These are phyloP conservation scores for Skeletonema costatum DNA, from an alignment of 108 stramenopile species.

Conservation along the genomic window DNA sequence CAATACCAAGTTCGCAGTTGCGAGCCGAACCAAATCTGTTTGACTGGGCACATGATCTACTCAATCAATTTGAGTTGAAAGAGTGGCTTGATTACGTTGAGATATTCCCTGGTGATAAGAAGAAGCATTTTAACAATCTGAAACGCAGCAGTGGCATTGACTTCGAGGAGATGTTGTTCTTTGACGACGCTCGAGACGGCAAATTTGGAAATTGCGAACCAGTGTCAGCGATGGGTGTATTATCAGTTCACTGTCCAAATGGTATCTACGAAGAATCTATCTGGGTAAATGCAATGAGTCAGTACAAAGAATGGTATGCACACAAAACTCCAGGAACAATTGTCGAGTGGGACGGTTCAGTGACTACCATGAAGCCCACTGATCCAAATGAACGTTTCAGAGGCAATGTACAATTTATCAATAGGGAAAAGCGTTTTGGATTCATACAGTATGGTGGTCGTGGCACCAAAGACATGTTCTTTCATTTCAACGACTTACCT, in stretches of 20 bases:
- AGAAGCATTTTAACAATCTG: slow-evolving; percentile 51
- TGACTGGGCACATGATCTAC: slow-evolving; percentile 68
- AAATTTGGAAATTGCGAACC: slow-evolving; percentile 75
- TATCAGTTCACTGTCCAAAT: slow-evolving; percentile 67
- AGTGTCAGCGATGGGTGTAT: slow-evolving; percentile 67
- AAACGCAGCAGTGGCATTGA: slow-evolving; percentile 30
- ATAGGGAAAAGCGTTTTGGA: slow-evolving; percentile 62
- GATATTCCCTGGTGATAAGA: slow-evolving; percentile 78
- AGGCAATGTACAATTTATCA: slow-evolving; percentile 57
- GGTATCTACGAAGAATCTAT: slow-evolving; percentile 56
- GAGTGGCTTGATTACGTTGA: slow-evolving; percentile 66
- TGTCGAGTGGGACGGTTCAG: slow-evolving; percentile 57
- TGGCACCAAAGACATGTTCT: slow-evolving; percentile 60
- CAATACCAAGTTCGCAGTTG: slow-evolving; percentile 64
- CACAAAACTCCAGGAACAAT: slow-evolving; percentile 60
- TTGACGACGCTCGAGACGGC: slow-evolving; percentile 68
- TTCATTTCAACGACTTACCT: slow-evolving; percentile 65
- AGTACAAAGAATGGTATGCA: slow-evolving; percentile 52
- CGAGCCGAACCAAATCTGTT: slow-evolving; percentile 72
- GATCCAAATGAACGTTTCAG: slow-evolving; percentile 21
- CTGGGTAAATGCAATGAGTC: slow-evolving; percentile 51
- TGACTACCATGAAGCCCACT: slow-evolving; percentile 24
- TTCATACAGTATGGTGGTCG: slow-evolving; percentile 58
- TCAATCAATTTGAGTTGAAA: slow-evolving; percentile 57
- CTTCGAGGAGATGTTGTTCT: slow-evolving; percentile 59